Conservation (phyloP, 2,329 filamentous ascomycete species). For the Penicillium hesseltinei region DNA sequence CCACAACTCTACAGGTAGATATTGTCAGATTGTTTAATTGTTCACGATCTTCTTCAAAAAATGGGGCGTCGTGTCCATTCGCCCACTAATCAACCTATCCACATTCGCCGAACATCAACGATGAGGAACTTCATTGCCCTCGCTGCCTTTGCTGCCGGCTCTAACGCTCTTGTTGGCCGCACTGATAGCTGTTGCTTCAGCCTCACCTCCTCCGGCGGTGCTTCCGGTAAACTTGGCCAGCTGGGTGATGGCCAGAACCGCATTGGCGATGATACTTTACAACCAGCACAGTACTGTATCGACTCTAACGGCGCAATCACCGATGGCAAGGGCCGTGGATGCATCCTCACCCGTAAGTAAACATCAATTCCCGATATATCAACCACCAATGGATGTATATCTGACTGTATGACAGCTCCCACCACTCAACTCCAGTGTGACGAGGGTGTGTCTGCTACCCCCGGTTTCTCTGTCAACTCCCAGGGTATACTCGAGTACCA, state of each 20-base stretch:
- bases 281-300: constrained; percentile 55
- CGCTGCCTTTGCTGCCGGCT: constrained; percentile 41
- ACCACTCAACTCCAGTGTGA: constrained; percentile 64
- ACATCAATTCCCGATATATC: neutral
- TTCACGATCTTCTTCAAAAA: neutral
- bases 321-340: constrained; percentile 58
- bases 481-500: constrained; percentile 55
- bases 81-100: neutral
- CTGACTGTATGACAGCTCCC: constrained; percentile 40
- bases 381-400: constrained; percentile 9
- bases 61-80: constrained; percentile 10
- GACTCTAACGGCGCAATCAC: constrained; percentile 53
- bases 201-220: constrained; percentile 50
- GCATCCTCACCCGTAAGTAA: constrained; percentile 60
- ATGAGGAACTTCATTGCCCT: constrained; percentile 43
- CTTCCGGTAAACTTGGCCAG: constrained; percentile 58
- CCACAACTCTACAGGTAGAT: neutral
- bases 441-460: constrained; percentile 48
- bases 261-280: constrained; percentile 50
- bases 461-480: constrained; percentile 57
- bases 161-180: constrained; percentile 44
- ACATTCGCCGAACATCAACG: neutral
- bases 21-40: neutral
- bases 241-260: constrained; percentile 62
- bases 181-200: constrained; percentile 52